Evolutionary conservation across 164 flowering plant species (phyloP).

Genomic region (Magnolia officinalis): DNA sequence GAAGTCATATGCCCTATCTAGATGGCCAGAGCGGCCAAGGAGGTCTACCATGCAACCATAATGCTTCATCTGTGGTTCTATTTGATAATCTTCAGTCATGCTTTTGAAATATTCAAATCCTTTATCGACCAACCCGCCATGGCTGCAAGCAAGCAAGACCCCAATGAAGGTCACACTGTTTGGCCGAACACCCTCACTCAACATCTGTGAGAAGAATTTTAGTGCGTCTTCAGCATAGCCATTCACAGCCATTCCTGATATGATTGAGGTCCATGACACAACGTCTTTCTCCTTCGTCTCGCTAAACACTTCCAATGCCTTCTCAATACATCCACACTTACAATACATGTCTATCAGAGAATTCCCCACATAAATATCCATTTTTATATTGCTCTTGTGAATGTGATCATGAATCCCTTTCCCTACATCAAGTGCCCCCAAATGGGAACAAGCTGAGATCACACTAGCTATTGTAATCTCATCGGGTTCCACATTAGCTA

Average conservation of each 20-base stretch:
- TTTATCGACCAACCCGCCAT: slow-evolving; percentile 58
- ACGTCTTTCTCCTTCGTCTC: slow-evolving; percentile 50
- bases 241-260: slow-evolving; percentile 63
- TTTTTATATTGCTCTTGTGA: slow-evolving; percentile 24
- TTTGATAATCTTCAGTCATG: slow-evolving; percentile 43
- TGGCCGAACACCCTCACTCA: slow-evolving; percentile 38
- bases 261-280: slow-evolving; percentile 69
- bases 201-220: slow-evolving; percentile 47
- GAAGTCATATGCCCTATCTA: slow-evolving; percentile 52
- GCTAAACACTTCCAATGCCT: slow-evolving; percentile 51
- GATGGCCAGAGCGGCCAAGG: slow-evolving; percentile 53
- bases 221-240: slow-evolving; percentile 51
- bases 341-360: slow-evolving; percentile 74
- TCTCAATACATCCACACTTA: slow-evolving; percentile 58
- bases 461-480: slow-evolving; percentile 51
- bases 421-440: slow-evolving; percentile 56
- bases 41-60: slow-evolving; percentile 77
- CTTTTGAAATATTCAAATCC: slow-evolving; percentile 52
- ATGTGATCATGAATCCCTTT: slow-evolving; percentile 49
- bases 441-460: slow-evolving; percentile 70
- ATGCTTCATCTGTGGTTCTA: slow-evolving; percentile 64
- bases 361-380: slow-evolving; percentile 56
- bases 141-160: slow-evolving; percentile 61
- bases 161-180: slow-evolving; percentile 61
- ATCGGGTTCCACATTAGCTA: slow-evolving; percentile 53